Conservation (phyloP, 2,329 filamentous ascomycete species). For the Neofusicoccum umdonicola region DNA sequence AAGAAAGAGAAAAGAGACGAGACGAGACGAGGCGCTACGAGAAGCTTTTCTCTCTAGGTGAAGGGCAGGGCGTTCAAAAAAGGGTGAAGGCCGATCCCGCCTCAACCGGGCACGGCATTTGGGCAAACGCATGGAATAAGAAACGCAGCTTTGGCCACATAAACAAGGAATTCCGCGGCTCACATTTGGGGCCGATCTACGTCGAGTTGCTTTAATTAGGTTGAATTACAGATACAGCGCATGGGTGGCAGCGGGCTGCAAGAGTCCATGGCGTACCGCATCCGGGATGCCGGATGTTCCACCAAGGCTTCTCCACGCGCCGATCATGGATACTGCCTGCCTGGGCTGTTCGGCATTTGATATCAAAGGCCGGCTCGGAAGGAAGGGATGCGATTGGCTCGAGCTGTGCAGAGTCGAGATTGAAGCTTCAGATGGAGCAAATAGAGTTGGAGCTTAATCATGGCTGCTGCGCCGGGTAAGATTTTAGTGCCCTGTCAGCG, state of each 20-base stretch:
- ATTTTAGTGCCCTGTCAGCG: not conserved
- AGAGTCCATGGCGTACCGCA: not conserved
- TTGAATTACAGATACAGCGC: not conserved
- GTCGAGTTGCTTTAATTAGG: not conserved
- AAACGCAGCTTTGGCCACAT: not conserved
- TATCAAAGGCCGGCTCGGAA: not conserved
- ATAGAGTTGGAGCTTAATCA: conserved; percentile 12
- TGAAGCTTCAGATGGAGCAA: not conserved
- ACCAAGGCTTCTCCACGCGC: conserved; percentile 2
- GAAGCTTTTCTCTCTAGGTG: not conserved
- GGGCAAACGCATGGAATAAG: not conserved
- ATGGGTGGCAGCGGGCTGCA: conserved; percentile 1
- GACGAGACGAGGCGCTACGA: not conserved
- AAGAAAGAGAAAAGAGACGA: not conserved
- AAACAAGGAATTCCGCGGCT: not conserved
- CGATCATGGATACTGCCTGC: not conserved
- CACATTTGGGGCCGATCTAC: not conserved
- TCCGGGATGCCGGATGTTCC: not conserved
- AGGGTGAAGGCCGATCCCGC: not conserved
- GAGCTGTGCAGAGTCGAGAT: not conserved
- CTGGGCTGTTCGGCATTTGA: not conserved
- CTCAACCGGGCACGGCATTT: not conserved
- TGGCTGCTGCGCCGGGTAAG: not conserved
- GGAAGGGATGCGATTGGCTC: not conserved
- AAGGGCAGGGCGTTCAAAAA: not conserved